Conservation (phyloP, 106 monocot genomes). For the Iris macrosiphon region DNA sequence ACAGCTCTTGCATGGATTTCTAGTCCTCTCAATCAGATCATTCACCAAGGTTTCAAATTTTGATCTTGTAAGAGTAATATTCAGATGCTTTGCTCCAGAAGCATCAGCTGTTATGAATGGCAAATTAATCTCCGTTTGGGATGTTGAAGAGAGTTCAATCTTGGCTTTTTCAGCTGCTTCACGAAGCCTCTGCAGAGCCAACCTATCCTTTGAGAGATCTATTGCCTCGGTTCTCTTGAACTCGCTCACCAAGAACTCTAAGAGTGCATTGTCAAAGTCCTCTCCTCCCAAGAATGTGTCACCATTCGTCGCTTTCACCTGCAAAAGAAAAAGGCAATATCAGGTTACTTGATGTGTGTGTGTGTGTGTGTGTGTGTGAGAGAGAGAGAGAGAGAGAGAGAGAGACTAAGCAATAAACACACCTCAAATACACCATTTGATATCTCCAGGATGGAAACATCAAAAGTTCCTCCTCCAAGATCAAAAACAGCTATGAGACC, state of each 20-base stretch:
- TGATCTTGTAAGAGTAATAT: constrained; percentile 48
- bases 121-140: constrained; percentile 43
- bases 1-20: constrained; percentile 40
- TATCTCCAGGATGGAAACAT: constrained; percentile 56
- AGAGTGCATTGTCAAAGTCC: constrained; percentile 32
- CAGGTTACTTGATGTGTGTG: no score
- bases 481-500: constrained; percentile 68
- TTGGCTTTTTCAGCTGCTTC: constrained; percentile 46
- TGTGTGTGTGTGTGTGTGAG: no score
- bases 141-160: constrained; percentile 40
- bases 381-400: no score
- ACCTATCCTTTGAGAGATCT: constrained; percentile 30
- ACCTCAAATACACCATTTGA: constrained; percentile 75
- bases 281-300: constrained; percentile 44
- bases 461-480: constrained; percentile 74
- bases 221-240: constrained; percentile 42
- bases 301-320: constrained; percentile 47
- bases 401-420: background rate
- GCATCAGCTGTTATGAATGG: constrained; percentile 53
- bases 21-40: constrained; percentile 40
- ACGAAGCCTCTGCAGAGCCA: constrained; percentile 33
- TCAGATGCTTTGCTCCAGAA: constrained; percentile 46
- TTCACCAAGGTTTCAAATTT: constrained; percentile 50
- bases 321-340: background rate
- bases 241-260: constrained; percentile 30